Base-by-base conservation (phyloP, 202 grass and related monocot species). In the Setaria italica region DNA sequence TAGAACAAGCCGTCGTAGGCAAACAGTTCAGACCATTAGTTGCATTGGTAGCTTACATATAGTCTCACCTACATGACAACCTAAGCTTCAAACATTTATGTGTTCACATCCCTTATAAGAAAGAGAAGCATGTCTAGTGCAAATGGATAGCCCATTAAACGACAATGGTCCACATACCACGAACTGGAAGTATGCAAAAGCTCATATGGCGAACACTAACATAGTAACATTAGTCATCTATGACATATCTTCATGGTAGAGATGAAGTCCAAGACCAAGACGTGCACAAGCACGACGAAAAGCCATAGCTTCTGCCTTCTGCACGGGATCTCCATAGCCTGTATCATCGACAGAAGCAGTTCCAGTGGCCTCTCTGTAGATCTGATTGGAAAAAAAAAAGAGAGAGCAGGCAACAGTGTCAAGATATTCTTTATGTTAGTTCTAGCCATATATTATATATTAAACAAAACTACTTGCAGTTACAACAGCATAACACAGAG, bases 241-340 rank as follows among this genome's bases (percentile, higher is more conserved):
- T 49, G 87, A 80, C 77, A 85, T 74, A 48, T 99, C 97, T 84
- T 99, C 97, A 64, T 96, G 94, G 88, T 99, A 99, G 60, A 99
- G 97, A 76, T 99, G 90, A 92, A 99, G 87, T 62, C 93, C 97
- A 78, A 99, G 92, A 56, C 97, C 97, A 86, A 99, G 91, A 70
- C 93, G 92, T 42, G 97, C 92, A 86, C 97, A 99, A 73, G 93
- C 97, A 87, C 97, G 90, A 70, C 93, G 92, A 86, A 99, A 99
- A 78, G 93, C 97, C 93, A 96, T 96, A 76, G 90, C 84, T 94
- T 99, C 97, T 73, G 97, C 97, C 87, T 99, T 99, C 80, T 99
- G 97, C 56, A 99, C 90, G 55, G 97, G 91, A 64, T 99, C 90
- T 50, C 97, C 97, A 80, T 85, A 94, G 69, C 62, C 55, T 66